phyloP scores from a whole-genome alignment of 805 yeast genomes.

The Candida maesae region DNA sequence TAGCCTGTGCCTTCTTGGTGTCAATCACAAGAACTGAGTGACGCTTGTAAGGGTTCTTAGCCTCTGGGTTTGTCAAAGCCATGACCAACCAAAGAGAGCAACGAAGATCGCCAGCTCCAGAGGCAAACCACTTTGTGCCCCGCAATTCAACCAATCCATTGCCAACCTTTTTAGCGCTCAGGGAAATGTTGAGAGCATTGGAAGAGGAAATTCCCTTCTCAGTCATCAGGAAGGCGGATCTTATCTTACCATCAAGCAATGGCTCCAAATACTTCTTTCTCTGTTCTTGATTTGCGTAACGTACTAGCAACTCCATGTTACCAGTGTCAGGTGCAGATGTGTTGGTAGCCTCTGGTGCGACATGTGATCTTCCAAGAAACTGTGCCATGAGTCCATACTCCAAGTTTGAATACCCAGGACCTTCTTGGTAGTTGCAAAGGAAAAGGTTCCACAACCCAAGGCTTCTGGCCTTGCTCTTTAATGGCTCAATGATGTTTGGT shows the following conservation, averaged over 20 bases:
- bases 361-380: constrained; percentile 50
- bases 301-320: constrained; percentile 42
- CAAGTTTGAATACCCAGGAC: constrained; percentile 56
- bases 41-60: constrained; percentile 38
- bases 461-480: constrained; percentile 48
- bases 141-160: constrained; percentile 42
- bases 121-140: constrained; percentile 69
- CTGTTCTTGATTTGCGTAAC: constrained; percentile 39
- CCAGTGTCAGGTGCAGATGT: constrained; percentile 65
- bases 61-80: constrained; percentile 27
- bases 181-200: constrained; percentile 55
- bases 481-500: constrained; percentile 46
- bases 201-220: constrained; percentile 59
- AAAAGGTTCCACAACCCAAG: constrained; percentile 62
- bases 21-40: constrained; percentile 58
- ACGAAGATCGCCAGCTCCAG: constrained; percentile 68
- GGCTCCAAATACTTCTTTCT: constrained; percentile 49
- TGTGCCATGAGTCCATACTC: constrained; percentile 66
- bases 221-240: constrained; percentile 64
- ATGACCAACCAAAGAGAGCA: constrained; percentile 36
- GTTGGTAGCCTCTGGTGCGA: constrained; percentile 59
- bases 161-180: constrained; percentile 41
- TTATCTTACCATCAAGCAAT: constrained; percentile 48
- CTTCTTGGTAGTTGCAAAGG: constrained; percentile 37
- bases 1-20: constrained; percentile 42